Evolutionary conservation across 75 land plant species (phyloP).

Genomic region (Adiantum capillusveneris): DNA sequence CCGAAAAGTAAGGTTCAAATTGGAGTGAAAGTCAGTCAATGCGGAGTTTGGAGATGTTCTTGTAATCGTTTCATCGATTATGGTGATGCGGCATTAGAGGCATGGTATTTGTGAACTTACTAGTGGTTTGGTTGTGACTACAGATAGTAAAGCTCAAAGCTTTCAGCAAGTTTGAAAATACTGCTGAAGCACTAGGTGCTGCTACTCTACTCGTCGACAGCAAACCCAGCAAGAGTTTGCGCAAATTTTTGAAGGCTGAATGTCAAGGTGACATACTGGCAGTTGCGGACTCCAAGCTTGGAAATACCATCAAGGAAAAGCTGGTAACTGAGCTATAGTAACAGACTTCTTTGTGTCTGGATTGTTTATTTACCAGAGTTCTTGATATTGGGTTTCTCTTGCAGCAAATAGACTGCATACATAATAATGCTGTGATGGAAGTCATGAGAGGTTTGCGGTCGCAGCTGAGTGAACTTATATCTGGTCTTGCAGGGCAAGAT

Average conservation of each 20-base stretch:
- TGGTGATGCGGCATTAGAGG: not conserved
- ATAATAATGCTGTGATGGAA: constrained; percentile 77
- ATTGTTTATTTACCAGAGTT: not conserved
- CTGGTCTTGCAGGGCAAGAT: constrained; percentile 69
- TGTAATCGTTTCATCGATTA: not conserved
- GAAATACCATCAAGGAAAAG: constrained; percentile 80
- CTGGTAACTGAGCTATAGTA: constrained; percentile 32
- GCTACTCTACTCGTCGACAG: constrained; percentile 70
- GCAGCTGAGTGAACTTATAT: constrained; percentile 76
- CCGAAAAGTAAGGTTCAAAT: constrained; percentile 58
- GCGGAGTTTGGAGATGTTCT: not conserved
- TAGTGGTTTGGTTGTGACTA: not conserved
- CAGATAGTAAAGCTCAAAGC: constrained; percentile 93
- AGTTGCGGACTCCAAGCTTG: constrained; percentile 92
- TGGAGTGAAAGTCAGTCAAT: not conserved
- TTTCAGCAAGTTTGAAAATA: constrained; percentile 91
- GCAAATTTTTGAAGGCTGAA: constrained; percentile 68
- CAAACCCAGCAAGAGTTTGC: constrained; percentile 78
- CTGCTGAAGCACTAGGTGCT: constrained; percentile 69
- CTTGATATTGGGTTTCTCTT: not conserved
- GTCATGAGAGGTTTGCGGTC: constrained; percentile 82
- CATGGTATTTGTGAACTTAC: not conserved
- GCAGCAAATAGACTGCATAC: constrained; percentile 91
- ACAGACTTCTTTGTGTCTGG: not conserved
- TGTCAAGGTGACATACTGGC: constrained; percentile 84